Conservation (phyloP, 2,329 filamentous ascomycete species). For the Fusarium begoniae region DNA sequence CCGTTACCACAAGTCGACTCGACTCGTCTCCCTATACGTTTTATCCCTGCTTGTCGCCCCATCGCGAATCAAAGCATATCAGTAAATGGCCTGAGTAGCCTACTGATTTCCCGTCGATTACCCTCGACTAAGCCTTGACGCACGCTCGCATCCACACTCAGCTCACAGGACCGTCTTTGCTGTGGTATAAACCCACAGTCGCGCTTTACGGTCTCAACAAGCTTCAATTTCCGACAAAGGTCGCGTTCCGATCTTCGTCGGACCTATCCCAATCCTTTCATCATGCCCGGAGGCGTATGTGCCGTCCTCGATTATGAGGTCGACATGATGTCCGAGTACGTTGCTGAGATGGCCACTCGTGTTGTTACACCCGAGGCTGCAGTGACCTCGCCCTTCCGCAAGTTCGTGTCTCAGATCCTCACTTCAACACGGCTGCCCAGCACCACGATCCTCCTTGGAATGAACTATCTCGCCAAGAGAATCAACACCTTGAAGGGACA, state of each 20-base stretch:
- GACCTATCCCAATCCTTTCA: constrained; percentile 50
- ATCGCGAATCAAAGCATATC: constrained; percentile 24
- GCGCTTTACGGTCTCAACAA: constrained; percentile 21
- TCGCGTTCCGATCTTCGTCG: constrained; percentile 53
- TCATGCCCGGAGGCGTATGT: constrained; percentile 83
- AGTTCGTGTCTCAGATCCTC: constrained; percentile 91
- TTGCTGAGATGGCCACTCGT: constrained; percentile 82
- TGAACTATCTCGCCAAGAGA: constrained; percentile 87
- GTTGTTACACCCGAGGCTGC: constrained; percentile 62
- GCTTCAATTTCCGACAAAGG: constrained; percentile 49
- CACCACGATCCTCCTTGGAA: constrained; percentile 87
- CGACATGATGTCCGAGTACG: constrained; percentile 95
- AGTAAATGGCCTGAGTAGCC: constrained; percentile 48
- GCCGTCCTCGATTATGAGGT: constrained; percentile 97
- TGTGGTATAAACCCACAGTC: constrained; percentile 30
- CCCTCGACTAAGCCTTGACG: constrained; percentile 16
- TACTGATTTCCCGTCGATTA: constrained; percentile 38
- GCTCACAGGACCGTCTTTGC: constrained; percentile 15
- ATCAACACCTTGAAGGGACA: constrained; percentile 76
- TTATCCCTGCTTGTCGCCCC: constrained; percentile 27
- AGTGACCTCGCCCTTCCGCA: constrained; percentile 80
- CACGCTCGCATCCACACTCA: not conserved
- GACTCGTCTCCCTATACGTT: constrained; percentile 22
- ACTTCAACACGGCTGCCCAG: constrained; percentile 90
- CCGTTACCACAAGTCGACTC: constrained; percentile 1